Base-by-base conservation (phyloP, 805 yeast species). In the Hemisphaericaspora nanyangensis region DNA sequence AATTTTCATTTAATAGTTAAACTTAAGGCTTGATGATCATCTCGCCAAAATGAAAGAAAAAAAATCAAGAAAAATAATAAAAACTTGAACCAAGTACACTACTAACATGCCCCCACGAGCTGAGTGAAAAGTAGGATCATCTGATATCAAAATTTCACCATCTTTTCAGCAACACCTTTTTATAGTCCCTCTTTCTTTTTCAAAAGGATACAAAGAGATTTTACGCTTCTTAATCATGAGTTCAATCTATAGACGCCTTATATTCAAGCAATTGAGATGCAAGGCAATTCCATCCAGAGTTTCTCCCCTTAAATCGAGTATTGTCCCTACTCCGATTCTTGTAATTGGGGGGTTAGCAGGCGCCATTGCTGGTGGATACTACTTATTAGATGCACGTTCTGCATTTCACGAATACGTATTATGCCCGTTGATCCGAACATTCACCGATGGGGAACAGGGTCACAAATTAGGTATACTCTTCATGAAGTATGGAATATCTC, bases 391-490 rank as follows among this genome's bases (percentile, higher is more conserved):
- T 61, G 81, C 96, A 7, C 71, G 95, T 43, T 82, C 96, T 1
- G 82, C 86, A 2, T 65, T 86, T 26, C 90, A 89, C 52, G 93
- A 91, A 58, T 86, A 84, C 54, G 69, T 85, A 1, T 63, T 82
- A 38, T 82, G 95, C 63, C 98, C 98, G 1, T 34, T 82, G 8
- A 73, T 86, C 34, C 75, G 97, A 42, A 55, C 69, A 16, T 43
- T 74, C 6, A 80, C 90, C 2, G 86, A 80, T 56, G 96, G 90
- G n/a, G 98, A 91, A 62, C 66, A 74, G 10, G 93, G 95, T 17
- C 98, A 91, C 58, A 71, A 69, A 37, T 59, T 87, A 24, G 95
- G 96, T 6, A 77, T 91, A 27, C 68, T 73, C 53, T 57, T 75
- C 24, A 68, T 89, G 77, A 83, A 81, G 55, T 66, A 74, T 47